A percentile compares a stretch with the other conserved stretches of the same genome.
These are phyloP conservation scores for Candida andamanensis DNA, from an alignment of 805 yeast species.

Conservation along the genomic window DNA sequence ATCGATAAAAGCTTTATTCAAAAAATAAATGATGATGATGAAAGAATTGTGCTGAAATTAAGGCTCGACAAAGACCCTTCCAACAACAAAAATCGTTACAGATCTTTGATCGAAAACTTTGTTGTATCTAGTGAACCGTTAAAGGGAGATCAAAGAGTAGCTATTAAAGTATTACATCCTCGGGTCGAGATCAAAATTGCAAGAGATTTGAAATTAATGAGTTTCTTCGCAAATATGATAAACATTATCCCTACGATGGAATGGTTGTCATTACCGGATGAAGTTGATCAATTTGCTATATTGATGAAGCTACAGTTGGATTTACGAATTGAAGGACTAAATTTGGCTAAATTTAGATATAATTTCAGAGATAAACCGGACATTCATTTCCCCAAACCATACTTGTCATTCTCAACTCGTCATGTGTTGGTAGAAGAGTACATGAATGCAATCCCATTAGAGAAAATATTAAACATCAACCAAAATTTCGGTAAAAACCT, in stretches of 20 bases:
- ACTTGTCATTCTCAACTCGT: slow-evolving; percentile 56
- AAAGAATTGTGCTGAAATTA: slow-evolving; percentile 13
- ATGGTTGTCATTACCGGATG: slow-evolving; percentile 93
- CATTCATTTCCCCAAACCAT: slow-evolving; percentile 78
- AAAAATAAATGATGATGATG: slow-evolving; percentile 27
- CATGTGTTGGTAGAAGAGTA: slow-evolving; percentile 81
- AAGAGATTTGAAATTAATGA: slow-evolving; percentile 83
- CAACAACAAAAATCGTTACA: slow-evolving; percentile 8
- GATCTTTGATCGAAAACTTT: slow-evolving; percentile 24
- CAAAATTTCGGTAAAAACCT: slow-evolving; percentile 44
- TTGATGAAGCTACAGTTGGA: slow-evolving; percentile 89
- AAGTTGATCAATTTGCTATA: slow-evolving; percentile 79
- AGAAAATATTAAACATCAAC: slow-evolving; percentile 51
- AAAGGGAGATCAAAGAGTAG: slow-evolving; percentile 56
- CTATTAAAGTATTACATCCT: slow-evolving; percentile 92
- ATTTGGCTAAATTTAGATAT: slow-evolving; percentile 63
- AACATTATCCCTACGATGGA: slow-evolving; percentile 89
- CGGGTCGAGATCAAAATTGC: slow-evolving; percentile 63
- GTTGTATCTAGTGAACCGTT: slow-evolving; percentile 32
- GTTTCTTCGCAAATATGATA: slow-evolving; percentile 65
- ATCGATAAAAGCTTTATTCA: slow-evolving; percentile 44
- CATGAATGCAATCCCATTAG: slow-evolving; percentile 80
- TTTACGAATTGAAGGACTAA: slow-evolving; percentile 82
- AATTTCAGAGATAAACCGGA: slow-evolving; percentile 58
- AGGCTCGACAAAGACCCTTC: slow-evolving; percentile 10